Conservation (phyloP, 2,329 filamentous ascomycete genomes). For the Didymella exigua region DNA sequence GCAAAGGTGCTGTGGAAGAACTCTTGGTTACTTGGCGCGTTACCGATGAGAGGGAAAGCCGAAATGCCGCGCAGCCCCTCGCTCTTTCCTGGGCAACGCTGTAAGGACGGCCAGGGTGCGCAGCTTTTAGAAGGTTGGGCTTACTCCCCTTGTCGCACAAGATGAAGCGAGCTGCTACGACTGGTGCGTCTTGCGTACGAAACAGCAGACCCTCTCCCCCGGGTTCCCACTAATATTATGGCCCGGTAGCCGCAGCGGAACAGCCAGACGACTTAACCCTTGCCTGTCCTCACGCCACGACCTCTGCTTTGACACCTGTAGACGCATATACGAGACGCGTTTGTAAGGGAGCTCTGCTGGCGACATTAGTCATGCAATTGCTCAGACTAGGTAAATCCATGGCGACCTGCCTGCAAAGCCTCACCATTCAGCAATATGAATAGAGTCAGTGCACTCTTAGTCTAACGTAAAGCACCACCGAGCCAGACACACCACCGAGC, state of each 20-base stretch:
- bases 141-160: conserved; percentile 10
- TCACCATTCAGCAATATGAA: conserved; percentile 2
- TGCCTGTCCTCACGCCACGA: conserved; percentile 2
- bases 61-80: conserved; percentile 1
- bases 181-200: conserved; percentile 10
- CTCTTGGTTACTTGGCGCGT: conserved; percentile 9
- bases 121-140: conserved; percentile 6
- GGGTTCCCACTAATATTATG: conserved; percentile 7
- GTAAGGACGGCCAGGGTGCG: conserved; percentile 17
- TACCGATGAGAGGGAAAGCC: neutral
- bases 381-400: neutral
- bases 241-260: conserved; percentile 14
- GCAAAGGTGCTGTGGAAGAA: neutral
- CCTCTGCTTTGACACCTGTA: neutral
- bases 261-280: conserved; percentile 2
- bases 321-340: conserved; percentile 7
- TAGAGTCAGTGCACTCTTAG: conserved; percentile 12
- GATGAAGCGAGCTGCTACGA: conserved; percentile 13
- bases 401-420: conserved; percentile 1
- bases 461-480: too few species aligned
- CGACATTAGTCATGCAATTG: conserved; percentile 1
- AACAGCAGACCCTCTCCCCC: conserved; percentile 12
- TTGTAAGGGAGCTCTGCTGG: conserved; percentile 4
- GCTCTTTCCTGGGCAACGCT: neutral
- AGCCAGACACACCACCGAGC: too few species aligned